A percentile compares a stretch with the other conserved stretches of the same genome.
Evolutionary conservation across 805 yeast species (phyloP).

Genomic region (Candida dajiaensis): DNA sequence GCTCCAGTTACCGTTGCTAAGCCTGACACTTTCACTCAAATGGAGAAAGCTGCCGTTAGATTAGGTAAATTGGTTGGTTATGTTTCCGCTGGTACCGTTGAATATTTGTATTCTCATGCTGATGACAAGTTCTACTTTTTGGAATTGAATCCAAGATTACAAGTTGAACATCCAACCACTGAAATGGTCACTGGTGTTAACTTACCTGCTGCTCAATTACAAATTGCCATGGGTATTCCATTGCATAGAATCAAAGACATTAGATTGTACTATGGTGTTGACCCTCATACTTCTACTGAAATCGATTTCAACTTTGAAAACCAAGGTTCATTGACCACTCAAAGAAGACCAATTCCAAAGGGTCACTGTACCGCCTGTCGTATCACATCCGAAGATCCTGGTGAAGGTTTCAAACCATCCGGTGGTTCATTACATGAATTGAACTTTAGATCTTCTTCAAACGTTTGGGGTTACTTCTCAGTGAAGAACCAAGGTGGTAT

Average conservation of each 20-base stretch:
- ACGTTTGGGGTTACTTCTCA: constrained; percentile 99
- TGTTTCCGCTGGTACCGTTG: constrained; percentile 99
- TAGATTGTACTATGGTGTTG: constrained; percentile 88
- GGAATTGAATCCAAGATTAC: constrained; percentile 96
- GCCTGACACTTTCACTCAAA: constrained; percentile 73
- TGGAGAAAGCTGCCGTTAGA: constrained; percentile 98
- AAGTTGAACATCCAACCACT: constrained; percentile 99
- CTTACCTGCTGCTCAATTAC: constrained; percentile 96
- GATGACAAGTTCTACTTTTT: constrained; percentile 94
- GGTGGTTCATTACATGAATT: constrained; percentile 96
- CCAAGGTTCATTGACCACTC: constrained; percentile 65
- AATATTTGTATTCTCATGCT: constrained; percentile 88
- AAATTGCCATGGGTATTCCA: constrained; percentile 99
- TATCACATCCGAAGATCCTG: constrained; percentile 98
- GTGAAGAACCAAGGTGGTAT: constrained; percentile 95
- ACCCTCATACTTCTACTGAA: constrained; percentile 85
- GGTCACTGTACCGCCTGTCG: constrained; percentile 99
- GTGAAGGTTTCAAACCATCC: constrained; percentile 98
- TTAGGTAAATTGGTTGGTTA: constrained; percentile 95
- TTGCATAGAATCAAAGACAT: constrained; percentile 92
- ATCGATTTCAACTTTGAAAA: constrained; percentile 86
- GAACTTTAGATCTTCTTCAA: constrained; percentile 93
- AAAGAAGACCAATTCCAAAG: constrained; percentile 90
- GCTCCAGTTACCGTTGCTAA: constrained; percentile 97
- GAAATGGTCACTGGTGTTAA: constrained; percentile 99